Conservation (phyloP, 768 basidiomycete species). For the Crepidotus variabilis region DNA sequence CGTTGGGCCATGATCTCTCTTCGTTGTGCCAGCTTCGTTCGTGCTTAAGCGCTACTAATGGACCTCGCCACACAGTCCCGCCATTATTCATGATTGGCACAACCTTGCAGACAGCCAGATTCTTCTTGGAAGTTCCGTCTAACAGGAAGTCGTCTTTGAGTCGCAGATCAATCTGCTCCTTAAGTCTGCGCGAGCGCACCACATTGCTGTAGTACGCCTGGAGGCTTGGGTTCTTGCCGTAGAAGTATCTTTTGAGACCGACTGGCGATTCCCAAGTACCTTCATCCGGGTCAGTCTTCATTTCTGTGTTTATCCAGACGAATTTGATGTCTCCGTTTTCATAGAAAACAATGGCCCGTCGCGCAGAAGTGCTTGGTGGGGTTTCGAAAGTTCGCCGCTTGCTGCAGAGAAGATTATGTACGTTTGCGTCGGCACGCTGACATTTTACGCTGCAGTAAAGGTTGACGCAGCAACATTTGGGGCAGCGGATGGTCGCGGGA, state of each 20-base stretch:
- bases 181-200: neutral
- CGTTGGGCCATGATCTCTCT: neutral
- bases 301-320: neutral
- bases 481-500: neutral
- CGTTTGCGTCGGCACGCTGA: neutral
- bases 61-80: neutral
- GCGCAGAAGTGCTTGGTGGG: neutral
- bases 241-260: neutral
- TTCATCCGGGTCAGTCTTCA: neutral
- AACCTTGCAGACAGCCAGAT: neutral
- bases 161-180: neutral
- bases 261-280: neutral
- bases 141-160: neutral
- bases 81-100: neutral
- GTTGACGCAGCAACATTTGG: neutral
- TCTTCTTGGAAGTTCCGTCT: neutral
- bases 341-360: neutral
- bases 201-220: neutral
- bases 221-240: neutral
- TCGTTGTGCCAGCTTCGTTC: no score
- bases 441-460: neutral
- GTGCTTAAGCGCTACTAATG: conserved; percentile 1
- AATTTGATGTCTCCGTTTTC: neutral
- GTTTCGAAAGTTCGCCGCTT: neutral
- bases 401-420: neutral